Evolutionary conservation across 805 yeast species (phyloP).

Genomic region (Grigorovia yakushimaensis): DNA sequence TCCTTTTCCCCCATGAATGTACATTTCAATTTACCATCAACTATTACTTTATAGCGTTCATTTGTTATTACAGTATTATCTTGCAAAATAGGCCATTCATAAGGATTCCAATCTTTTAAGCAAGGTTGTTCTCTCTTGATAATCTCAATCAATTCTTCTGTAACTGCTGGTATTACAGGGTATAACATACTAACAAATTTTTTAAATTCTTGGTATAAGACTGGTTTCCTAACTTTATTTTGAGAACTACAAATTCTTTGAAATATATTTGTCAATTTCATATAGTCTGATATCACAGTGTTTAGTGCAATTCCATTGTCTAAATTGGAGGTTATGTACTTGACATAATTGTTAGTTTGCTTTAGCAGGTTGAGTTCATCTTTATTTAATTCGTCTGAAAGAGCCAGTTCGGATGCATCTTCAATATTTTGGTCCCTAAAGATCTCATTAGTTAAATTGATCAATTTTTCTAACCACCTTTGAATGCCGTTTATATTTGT

Average conservation of each 20-base stretch:
- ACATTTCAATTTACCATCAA: constrained; percentile 64
- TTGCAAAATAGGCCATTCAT: constrained; percentile 56
- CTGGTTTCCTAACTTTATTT: constrained; percentile 25
- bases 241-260: constrained; percentile 31
- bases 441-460: constrained; percentile 16
- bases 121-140: constrained; percentile 19
- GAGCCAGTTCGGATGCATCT: background rate
- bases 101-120: constrained; percentile 17
- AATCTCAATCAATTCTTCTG: constrained; percentile 74
- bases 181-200: constrained; percentile 54
- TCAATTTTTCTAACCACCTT: constrained; percentile 68
- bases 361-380: constrained; percentile 52
- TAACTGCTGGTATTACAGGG: constrained; percentile 72
- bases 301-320: constrained; percentile 41
- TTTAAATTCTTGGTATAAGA: constrained; percentile 41
- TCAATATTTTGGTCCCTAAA: background rate
- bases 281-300: constrained; percentile 79
- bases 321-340: constrained; percentile 36
- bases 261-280: constrained; percentile 64
- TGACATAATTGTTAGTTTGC: constrained; percentile 38
- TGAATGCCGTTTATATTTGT: constrained; percentile 75
- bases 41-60: constrained; percentile 45
- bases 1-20: constrained; percentile 31
- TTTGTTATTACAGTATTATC: constrained; percentile 29
- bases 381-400: constrained; percentile 22